These are phyloP conservation scores for Coemansia sp. DNA, from an alignment of 192 early-diverging fungal species.

Conservation along the genomic window DNA sequence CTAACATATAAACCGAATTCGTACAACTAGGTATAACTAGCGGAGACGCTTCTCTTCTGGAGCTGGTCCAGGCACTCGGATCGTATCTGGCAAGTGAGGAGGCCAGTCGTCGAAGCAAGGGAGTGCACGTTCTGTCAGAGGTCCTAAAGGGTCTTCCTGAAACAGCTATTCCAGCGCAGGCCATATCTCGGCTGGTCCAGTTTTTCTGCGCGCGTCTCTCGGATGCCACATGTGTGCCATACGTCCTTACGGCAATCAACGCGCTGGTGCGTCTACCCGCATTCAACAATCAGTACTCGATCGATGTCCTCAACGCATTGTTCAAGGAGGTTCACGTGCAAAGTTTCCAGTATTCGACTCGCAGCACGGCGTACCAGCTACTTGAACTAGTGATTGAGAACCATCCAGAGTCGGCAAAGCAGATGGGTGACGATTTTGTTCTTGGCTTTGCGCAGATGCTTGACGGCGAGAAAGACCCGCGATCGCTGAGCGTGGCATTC, in stretches of 20 bases:
- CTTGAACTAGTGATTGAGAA: slow-evolving; percentile 66
- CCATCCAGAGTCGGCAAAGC: slow-evolving; percentile 56
- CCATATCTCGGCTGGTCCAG: slow-evolving; percentile 58
- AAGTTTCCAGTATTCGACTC: slow-evolving; percentile 80
- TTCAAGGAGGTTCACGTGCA: slow-evolving; percentile 89
- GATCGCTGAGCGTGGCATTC: slow-evolving; percentile 90
- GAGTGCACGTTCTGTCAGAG: slow-evolving; percentile 65
- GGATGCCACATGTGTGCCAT: slow-evolving; percentile 70
- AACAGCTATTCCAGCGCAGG: slow-evolving; percentile 31
- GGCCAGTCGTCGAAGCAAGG: slow-evolving; percentile 82
- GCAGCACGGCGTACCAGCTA: slow-evolving; percentile 70
- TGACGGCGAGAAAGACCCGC: slow-evolving; percentile 99
- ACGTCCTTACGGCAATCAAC: slow-evolving; percentile 60
- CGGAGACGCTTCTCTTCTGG: slow-evolving; percentile 63
- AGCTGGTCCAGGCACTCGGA: slow-evolving; percentile 78
- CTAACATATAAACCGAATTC: not conserved
- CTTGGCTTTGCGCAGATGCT: slow-evolving; percentile 80
- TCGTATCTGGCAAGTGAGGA: slow-evolving; percentile 76
- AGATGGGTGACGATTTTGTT: slow-evolving; percentile 71
- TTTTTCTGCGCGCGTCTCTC: slow-evolving; percentile 73
- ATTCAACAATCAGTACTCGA: slow-evolving; percentile 58
- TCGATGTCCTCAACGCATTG: slow-evolving; percentile 55
- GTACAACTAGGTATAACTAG: slow-evolving; percentile 27
- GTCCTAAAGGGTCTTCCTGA: slow-evolving; percentile 54
- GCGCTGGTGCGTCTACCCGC: slow-evolving; percentile 60